These are phyloP conservation scores for Clausena lansium DNA, from an alignment of 345 rosid genomes.

Conservation along the genomic window DNA sequence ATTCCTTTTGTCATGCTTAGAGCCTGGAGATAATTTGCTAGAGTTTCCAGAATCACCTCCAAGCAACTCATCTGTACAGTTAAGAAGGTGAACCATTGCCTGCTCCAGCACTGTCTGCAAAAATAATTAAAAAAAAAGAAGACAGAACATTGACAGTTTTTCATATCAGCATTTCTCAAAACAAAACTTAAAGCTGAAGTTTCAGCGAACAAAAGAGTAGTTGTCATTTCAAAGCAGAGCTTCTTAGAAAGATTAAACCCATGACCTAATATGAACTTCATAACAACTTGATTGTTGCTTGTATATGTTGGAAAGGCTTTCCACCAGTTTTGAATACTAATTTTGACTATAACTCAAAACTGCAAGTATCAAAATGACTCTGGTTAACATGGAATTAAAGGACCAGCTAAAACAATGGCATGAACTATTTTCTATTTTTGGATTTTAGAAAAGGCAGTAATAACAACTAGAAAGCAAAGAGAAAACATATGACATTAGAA, in stretches of 20 bases:
- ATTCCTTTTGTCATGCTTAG: slow-evolving; percentile 24
- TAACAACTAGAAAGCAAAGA: neutral
- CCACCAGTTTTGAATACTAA: neutral
- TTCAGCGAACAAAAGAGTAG: neutral
- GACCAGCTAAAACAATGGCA: neutral
- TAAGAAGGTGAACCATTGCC: slow-evolving; percentile 66
- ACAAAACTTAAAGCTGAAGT: neutral
- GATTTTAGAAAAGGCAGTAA: too few species aligned
- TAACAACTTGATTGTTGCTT: neutral
- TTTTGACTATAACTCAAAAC: neutral
- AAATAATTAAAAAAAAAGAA: neutral
- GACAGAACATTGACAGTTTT: neutral
- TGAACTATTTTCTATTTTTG: too few species aligned
- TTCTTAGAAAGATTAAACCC: neutral
- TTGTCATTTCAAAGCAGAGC: slow-evolving; percentile 10
- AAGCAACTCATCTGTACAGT: slow-evolving; percentile 56
- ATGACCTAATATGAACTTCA: neutral
- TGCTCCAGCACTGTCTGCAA: slow-evolving; percentile 49
- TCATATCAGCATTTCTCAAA: too few species aligned
- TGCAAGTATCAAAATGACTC: neutral
- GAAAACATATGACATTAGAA: neutral
- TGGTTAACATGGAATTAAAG: neutral
- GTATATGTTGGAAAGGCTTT: neutral
- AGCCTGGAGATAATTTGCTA: slow-evolving; percentile 19
- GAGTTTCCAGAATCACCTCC: slow-evolving; percentile 29